phyloP scores from a whole-genome alignment of 2,329 filamentous ascomycete species.

The Epichloe brachyelytri region DNA sequence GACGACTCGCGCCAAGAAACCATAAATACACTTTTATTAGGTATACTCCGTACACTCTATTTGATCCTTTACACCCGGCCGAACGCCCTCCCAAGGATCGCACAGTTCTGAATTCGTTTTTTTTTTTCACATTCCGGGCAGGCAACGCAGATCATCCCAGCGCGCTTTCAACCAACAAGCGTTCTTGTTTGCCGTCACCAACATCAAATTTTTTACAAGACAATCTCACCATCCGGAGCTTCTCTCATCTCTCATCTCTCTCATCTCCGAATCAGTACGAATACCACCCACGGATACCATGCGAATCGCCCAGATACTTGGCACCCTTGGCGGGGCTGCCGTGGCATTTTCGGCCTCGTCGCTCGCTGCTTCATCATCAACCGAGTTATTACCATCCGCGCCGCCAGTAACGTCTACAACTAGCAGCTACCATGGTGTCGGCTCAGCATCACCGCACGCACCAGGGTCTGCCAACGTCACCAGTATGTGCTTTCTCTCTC shows the following conservation, averaged over 20 bases:
- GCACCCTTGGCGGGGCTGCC: slow-evolving; percentile 7
- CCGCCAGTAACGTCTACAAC: not conserved
- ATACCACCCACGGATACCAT: slow-evolving; percentile 3
- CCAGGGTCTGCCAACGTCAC: not conserved
- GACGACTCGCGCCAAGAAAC: not conserved
- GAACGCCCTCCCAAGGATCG: not conserved
- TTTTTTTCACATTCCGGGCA: not conserved
- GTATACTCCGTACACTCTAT: not conserved
- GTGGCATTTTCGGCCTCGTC: slow-evolving; percentile 8
- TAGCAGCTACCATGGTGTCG: not conserved
- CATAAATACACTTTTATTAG: not conserved
- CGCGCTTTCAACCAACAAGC: no score
- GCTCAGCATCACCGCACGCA: not conserved
- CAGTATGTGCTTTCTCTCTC: not conserved
- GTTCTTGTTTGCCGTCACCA: not conserved
- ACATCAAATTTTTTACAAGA: not conserved
- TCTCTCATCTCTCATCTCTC: not conserved
- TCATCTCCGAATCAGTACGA: not conserved
- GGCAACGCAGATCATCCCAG: no score
- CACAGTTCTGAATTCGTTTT: not conserved
- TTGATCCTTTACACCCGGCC: not conserved
- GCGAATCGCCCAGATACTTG: slow-evolving; percentile 9
- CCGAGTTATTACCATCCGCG: not conserved
- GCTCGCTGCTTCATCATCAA: not conserved
- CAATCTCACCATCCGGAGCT: no score